A percentile compares a stretch with the other conserved stretches of the same genome.
Evolutionary conservation across 192 early-diverging fungal genomes (phyloP).

Genomic region (Coemansia sp.): DNA sequence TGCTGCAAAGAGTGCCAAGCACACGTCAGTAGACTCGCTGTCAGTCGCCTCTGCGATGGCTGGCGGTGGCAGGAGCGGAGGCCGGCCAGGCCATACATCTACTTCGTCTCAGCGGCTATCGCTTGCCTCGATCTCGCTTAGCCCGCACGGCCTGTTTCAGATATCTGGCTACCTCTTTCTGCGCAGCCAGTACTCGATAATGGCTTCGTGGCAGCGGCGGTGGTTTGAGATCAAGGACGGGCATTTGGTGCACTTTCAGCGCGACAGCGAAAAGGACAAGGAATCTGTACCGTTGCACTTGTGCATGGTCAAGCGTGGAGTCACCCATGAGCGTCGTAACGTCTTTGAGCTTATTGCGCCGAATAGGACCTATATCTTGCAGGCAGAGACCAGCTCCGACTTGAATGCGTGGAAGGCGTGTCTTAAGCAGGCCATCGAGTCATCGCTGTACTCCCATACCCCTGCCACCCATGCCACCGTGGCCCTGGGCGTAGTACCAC

Average conservation of each 20-base stretch:
- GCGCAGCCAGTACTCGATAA: constrained; percentile 66
- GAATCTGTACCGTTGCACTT: constrained; percentile 66
- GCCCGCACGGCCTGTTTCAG: constrained; percentile 43
- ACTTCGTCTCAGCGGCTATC: constrained; percentile 14
- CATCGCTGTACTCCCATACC: constrained; percentile 39
- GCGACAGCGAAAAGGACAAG: constrained; percentile 58
- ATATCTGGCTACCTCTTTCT: constrained; percentile 80
- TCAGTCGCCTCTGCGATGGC: not conserved
- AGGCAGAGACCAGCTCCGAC: constrained; percentile 69
- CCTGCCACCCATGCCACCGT: not conserved
- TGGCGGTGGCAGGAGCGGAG: not conserved
- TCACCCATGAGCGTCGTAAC: constrained; percentile 66
- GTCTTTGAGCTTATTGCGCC: constrained; percentile 84
- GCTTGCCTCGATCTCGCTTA: constrained; percentile 46
- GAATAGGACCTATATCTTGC: constrained; percentile 66
- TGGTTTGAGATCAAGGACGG: constrained; percentile 72
- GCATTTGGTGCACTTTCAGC: constrained; percentile 53
- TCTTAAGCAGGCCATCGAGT: constrained; percentile 42
- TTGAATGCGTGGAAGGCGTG: constrained; percentile 76
- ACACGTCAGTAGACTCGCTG: not conserved
- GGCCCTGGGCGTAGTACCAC: not conserved
- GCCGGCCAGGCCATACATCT: not conserved
- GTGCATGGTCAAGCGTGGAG: constrained; percentile 66
- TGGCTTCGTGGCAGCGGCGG: constrained; percentile 75
- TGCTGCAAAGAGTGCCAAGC: constrained; percentile 5